Evolutionary conservation across 257 asterid genomes (phyloP).

Genomic region (Lithospermum erythrorhizon): DNA sequence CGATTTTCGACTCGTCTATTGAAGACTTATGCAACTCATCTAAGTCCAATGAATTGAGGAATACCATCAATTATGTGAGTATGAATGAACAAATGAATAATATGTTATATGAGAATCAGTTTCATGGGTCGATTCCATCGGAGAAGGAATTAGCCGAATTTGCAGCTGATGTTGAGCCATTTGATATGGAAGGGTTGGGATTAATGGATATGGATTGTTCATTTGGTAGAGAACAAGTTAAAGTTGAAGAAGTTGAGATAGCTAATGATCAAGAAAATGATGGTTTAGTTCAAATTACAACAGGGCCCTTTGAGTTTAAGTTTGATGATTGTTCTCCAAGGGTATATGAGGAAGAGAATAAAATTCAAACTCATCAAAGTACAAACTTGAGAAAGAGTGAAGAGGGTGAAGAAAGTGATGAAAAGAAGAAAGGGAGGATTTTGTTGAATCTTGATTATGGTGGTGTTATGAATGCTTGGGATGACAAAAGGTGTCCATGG

Average conservation of each 20-base stretch:
- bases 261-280: conserved; percentile 7
- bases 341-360: conserved; percentile 20
- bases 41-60: conserved; percentile 16
- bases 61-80: neutral
- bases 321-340: conserved; percentile 39
- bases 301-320: conserved; percentile 43
- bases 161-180: conserved; percentile 65
- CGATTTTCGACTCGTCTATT: conserved; percentile 46
- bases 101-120: conserved; percentile 11
- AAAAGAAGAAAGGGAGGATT: conserved; percentile 22
- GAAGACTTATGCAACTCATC: conserved; percentile 31
- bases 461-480: conserved; percentile 66
- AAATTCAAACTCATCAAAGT: conserved; percentile 1
- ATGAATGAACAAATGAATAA: no score
- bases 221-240: conserved; percentile 24
- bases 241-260: conserved; percentile 26
- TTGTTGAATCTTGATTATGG: conserved; percentile 58
- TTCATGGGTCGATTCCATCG: conserved; percentile 45
- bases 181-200: conserved; percentile 62
- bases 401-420: conserved; percentile 11
- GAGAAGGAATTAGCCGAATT: conserved; percentile 78
- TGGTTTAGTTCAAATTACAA: conserved; percentile 26
- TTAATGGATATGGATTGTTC: conserved; percentile 25
- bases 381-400: conserved; percentile 9
- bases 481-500: conserved; percentile 62